These are phyloP conservation scores for Aaosphaeria pasadenensis DNA, from an alignment of 2,329 filamentous ascomycete genomes.

Conservation along the genomic window DNA sequence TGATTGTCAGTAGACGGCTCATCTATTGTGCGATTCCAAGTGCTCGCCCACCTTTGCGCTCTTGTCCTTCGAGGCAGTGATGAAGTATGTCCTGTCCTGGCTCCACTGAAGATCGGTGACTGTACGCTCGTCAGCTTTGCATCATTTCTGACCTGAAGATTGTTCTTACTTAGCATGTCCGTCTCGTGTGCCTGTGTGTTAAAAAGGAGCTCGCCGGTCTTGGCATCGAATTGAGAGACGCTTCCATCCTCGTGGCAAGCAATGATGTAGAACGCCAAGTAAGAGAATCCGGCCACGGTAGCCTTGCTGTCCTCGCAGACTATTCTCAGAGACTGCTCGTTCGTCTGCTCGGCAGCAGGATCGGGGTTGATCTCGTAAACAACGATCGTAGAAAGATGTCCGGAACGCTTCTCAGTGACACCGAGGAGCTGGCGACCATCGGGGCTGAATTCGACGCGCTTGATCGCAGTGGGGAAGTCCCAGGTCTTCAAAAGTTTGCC, in stretches of 20 bases:
- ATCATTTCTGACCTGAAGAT: neutral
- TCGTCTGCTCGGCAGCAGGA: slow-evolving; percentile 75
- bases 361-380: slow-evolving; percentile 88
- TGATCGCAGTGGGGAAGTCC: slow-evolving; percentile 96
- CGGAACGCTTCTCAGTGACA: slow-evolving; percentile 98
- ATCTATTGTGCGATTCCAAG: neutral
- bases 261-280: slow-evolving; percentile 92
- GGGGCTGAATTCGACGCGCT: slow-evolving; percentile 95
- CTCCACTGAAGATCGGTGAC: slow-evolving; percentile 97
- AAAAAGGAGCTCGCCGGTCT: slow-evolving; percentile 75
- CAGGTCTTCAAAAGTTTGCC: slow-evolving; percentile 93
- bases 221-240: slow-evolving; percentile 85
- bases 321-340: slow-evolving; percentile 81
- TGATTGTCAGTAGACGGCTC: neutral
- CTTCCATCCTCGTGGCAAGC: slow-evolving; percentile 96
- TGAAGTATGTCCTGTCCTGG: slow-evolving; percentile 92
- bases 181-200: slow-evolving; percentile 82
- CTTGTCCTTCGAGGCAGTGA: slow-evolving; percentile 98
- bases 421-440: slow-evolving; percentile 88
- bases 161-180: slow-evolving; percentile 68
- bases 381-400: slow-evolving; percentile 89
- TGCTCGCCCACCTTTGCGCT: slow-evolving; percentile 70
- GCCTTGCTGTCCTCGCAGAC: slow-evolving; percentile 91
- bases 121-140: slow-evolving; percentile 55
- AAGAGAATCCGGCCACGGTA: slow-evolving; percentile 96